Evolutionary conservation across 768 basidiomycete species (phyloP).

Genomic region (Lentinula sp.): DNA sequence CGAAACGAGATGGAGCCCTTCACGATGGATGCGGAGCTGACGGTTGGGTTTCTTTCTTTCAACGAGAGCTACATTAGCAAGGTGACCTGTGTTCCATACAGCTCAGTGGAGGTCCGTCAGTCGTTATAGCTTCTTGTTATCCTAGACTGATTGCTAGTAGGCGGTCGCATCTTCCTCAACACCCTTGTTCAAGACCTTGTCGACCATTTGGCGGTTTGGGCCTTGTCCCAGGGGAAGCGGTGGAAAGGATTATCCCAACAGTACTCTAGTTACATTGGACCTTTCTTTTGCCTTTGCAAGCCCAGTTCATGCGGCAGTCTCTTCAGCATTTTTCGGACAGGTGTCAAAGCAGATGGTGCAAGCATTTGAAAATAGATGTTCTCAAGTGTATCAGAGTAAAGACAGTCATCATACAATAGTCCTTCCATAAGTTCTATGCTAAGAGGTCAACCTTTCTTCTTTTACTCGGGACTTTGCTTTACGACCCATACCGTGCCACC

Average conservation of each 20-base stretch:
- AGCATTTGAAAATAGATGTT: slow-evolving; percentile 86
- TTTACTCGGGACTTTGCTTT: background rate
- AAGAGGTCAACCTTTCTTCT: background rate
- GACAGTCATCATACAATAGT: slow-evolving; percentile 17
- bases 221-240: slow-evolving; percentile 41
- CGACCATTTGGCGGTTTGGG: slow-evolving; percentile 71
- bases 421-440: background rate
- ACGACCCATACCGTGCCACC: background rate
- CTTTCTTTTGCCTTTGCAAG: slow-evolving; percentile 83
- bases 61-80: slow-evolving; percentile 82
- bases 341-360: slow-evolving; percentile 86
- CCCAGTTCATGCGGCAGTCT: slow-evolving; percentile 80
- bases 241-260: slow-evolving; percentile 18
- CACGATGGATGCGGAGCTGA: slow-evolving; percentile 78
- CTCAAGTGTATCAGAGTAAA: slow-evolving; percentile 58
- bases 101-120: slow-evolving; percentile 69
- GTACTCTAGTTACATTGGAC: slow-evolving; percentile 83
- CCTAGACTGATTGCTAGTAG: slow-evolving; percentile 28
- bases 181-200: slow-evolving; percentile 66
- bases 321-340: slow-evolving; percentile 79
- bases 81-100: slow-evolving; percentile 74
- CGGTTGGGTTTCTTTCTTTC: slow-evolving; percentile 83
- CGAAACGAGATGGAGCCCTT: slow-evolving; percentile 20
- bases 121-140: slow-evolving; percentile 4
- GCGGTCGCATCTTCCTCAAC: slow-evolving; percentile 68